These are phyloP conservation scores for Drechslerella coelobrocha DNA, from an alignment of 2,329 filamentous ascomycete genomes.

Conservation along the genomic window DNA sequence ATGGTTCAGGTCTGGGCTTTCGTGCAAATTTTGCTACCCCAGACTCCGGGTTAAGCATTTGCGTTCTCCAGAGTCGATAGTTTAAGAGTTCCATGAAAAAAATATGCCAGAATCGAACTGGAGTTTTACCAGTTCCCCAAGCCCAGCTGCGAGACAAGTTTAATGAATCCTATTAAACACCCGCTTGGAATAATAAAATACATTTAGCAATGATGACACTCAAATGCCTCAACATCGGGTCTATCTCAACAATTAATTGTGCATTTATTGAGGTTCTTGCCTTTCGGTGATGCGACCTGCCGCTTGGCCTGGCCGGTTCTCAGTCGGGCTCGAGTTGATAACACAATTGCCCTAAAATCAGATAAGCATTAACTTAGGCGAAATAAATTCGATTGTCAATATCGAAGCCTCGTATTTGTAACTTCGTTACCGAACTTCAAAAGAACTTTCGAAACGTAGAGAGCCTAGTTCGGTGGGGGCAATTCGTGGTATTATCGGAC, in stretches of 20 bases:
- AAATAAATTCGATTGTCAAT: not conserved
- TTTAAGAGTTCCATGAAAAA: not conserved
- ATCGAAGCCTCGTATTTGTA: conserved; percentile 2
- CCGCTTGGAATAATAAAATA: too few species aligned
- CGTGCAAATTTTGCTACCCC: not conserved
- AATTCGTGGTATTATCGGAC: too few species aligned
- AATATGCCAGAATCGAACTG: too few species aligned
- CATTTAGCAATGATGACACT: too few species aligned
- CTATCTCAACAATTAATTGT: not conserved
- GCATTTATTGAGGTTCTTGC: not conserved
- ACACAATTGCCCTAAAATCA: not conserved
- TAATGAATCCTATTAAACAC: too few species aligned
- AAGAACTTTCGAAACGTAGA: too few species aligned
- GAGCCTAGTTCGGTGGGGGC: too few species aligned
- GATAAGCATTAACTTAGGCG: conserved; percentile 6
- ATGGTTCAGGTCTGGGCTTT: not conserved
- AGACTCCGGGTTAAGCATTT: not conserved
- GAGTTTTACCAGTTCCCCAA: too few species aligned
- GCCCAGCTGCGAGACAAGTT: too few species aligned
- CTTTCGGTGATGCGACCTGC: conserved; percentile 2
- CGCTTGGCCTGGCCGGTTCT: conserved; percentile 6
- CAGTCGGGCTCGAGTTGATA: not conserved
- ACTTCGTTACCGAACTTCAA: too few species aligned
- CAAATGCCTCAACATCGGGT: too few species aligned
- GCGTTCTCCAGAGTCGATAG: not conserved